Base-by-base conservation (phyloP, 345 rosid species). In the Sonneratia caseolaris region DNA sequence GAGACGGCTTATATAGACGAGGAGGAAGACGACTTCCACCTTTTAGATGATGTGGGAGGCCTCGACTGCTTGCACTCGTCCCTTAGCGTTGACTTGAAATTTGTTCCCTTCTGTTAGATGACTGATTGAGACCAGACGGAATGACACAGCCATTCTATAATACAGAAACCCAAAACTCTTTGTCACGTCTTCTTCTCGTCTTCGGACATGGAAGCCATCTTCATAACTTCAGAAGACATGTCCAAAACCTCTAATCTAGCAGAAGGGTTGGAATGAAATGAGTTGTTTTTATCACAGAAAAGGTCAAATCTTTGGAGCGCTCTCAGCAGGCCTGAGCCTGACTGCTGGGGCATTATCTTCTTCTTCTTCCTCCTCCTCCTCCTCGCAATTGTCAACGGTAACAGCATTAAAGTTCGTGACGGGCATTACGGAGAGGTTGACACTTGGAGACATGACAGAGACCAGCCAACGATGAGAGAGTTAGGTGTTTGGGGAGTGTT, bases 31-130 rank as follows among this genome's bases (percentile, higher is more conserved):
- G 24, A 59, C 2, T 48, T 68, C 35, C 16, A 40, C 42, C 66
- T 77, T 78, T 51, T 72, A 37, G 79, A 62, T 75, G 71, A 37
- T 75, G 95, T 85, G 87, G 95, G 86, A 49, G 49, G 67, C 90
- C 83, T 83, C 88, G 86, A 75, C 70, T 72, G 18, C 55, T 27
- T 73, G 53, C 15, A 38, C 64, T 80, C 76, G 88, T 76, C 79
- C 27, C 59, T 64, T 62, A 49, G 38, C 43, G 27, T 70, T 49
- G 64, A 36, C 42, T 11, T 22, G 14, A 73, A 75, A 75, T 59
- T 74, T 77, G 77, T 59, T 73, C 16, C 67, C 9, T 47, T 69
- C 3, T 12, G 37, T 21, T 21, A 71, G 68, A 43, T 64, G 77
- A 73, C 81, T 80, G 78, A 74, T 48, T 43, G 77, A 61, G 71